Evolutionary conservation across 2,329 filamentous ascomycete species (phyloP), one percentile per base, ranked within the genome.

Genomic region (Ascochyta clinopodiicola): DNA sequence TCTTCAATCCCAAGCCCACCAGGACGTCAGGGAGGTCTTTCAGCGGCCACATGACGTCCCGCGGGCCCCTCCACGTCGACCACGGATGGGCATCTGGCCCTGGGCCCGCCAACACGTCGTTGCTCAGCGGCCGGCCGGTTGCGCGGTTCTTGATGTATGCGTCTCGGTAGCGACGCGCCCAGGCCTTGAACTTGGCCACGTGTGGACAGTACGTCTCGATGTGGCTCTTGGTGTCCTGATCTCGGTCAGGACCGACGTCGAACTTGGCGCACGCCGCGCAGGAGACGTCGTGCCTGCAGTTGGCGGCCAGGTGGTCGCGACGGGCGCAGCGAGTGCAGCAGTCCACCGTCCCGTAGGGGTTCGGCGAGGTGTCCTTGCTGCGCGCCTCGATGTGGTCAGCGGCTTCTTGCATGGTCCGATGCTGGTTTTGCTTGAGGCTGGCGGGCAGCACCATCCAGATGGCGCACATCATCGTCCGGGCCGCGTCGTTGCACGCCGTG

Each of bases 381-480:
- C 8, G 21, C 6, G 10, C 12, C 15, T 64, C 61, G 4, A 64
- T 36, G 0, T n/a, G 10, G 10, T 51, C 32, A 2, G 60, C 54
- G 0, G 61, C 56, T 0, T 40, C 31, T 17, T 67, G 60, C 40
- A 63, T 54, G 0, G 32, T 22, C 2, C 32, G 8, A 24, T 44
- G 1, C 24, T 17, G 4, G 29, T 8, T 3, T 2, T 22, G 12
- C n/a, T 46, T 44, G 0, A 36, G 29, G 2, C 54, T 15, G 0
- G 29, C 27, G 0, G 47, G 45, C 4, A 67, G 42, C 1, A 60
- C 49, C 29, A 70, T 46, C 13, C 63, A 56, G 6, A 71, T 51
- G 0, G 61, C 70, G 4, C 40, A 57, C 19, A 72, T 71, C 15
- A 68, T 44, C 0, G 70, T 71, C 2, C 64, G 58, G 1, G 58